Evolutionary conservation across 2,329 filamentous ascomycete genomes (phyloP), one percentile per base, ranked within the genome.

Genomic region (Epichloe amarillans): DNA sequence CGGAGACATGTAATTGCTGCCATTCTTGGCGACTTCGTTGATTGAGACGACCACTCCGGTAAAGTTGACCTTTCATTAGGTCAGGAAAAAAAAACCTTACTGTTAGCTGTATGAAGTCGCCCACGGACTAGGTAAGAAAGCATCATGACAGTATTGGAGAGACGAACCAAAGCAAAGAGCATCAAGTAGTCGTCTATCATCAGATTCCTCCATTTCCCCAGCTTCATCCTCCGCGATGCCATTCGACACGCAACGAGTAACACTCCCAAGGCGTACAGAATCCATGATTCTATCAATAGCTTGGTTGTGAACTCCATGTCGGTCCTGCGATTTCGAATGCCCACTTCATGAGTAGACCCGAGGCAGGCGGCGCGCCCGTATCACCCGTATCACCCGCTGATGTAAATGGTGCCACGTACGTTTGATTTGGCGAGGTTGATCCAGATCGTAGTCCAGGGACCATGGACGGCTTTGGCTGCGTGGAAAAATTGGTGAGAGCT

Each of bases 101-200:
- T 8, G 39, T 46, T 35, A 50, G 43, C 37, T 1, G 46, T 23
- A 14, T 33, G 30, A 46, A 35, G 5, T 46, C 19, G 4, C 11
- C n/a, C 11, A 7, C 11, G 19, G n/a, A 7, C 17, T 36, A 19
- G 39, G n/a, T 15, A 7, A 40, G 7, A 33, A 26, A n/a, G 19
- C 7, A 21, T 12, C 21, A 14, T 8, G 17, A 26, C 15, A 35
- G n/a, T 15, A 17, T 15, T 3, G 17, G 45, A 14, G 7, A 38
- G 33, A 65, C 54, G 12, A 54, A 69, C 66, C 19, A 74, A 64
- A 7, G 73, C 70, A 50, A 78, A 65, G 8, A 74, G 41, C 76
- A 81, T 81, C 23, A 77, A 64, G 57, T 72, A 79, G 58, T 82
- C 79, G 56, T 82, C 79, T 26, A 72, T 57, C 56, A 76, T 73